Evolutionary conservation across 257 asterid species (phyloP), one percentile per base, ranked within the genome.

Genomic region (Nicotiana tabacum): DNA sequence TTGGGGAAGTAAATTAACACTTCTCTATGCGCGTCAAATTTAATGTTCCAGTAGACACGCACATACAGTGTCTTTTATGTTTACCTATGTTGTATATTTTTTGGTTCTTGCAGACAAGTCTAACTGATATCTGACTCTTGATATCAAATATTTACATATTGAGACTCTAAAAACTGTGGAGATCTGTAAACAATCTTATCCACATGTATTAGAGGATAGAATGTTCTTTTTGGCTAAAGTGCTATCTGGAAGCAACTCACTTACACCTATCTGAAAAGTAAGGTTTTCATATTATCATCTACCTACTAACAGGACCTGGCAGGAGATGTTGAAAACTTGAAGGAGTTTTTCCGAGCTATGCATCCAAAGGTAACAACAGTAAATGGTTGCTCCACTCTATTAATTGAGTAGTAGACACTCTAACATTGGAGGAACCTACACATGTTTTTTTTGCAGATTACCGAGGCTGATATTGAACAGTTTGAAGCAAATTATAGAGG

Each of bases 401-500:
- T 51, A 76, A 4, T 76, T 16, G 43, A 74, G 8, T 51, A 76
- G 16, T 76, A 27, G 74, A 35, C 67, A 66, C 58, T 79, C 62
- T 9, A 27, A 76, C 64, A 51, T 7, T 74, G 64, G 43, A 27
- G 64, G 64, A 51, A 27, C 29, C 4, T 27, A 4, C 6, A 51
- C 64, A n/a, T 17, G 7, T 78, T 84, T 27, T 24, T 72, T 72
- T 78, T 82, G 35, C 89, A 95, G 99, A 90, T 95, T 86, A 87
- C 93, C 3, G 97, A 91, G 89, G 92, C 94, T 72, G 99, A 96
- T 86, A 92, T 96, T 84, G 98, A 96, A 85, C 94, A 92, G 93
- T 94, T 93, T 86, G 94, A 92, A 87, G 97, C 95, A 82, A 89
- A 86, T 86, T 96, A 96, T 89, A 90, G 99, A 89, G 98, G 98